These are phyloP conservation scores for Pterula multifida DNA, from an alignment of 1,284 basidiomycete genomes.

Conservation along the genomic window DNA sequence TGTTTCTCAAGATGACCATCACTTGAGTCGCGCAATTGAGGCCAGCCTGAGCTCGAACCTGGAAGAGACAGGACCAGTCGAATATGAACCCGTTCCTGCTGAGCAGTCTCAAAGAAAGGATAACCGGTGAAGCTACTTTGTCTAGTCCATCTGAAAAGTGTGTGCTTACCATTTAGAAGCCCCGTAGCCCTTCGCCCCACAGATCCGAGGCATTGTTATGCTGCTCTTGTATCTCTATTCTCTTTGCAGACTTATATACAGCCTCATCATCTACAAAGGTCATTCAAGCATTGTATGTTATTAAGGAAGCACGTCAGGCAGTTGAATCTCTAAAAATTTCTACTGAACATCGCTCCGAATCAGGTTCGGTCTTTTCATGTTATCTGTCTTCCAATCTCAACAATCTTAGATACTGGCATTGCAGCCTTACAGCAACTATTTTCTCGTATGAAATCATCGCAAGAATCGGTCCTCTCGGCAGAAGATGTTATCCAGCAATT, in stretches of 20 bases:
- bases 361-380: conserved; percentile 15
- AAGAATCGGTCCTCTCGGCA: conserved; percentile 25
- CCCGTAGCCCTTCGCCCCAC: conserved; percentile 55
- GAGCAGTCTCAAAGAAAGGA: conserved; percentile 34
- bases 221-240: conserved; percentile 29
- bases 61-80: conserved; percentile 12
- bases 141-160: conserved; percentile 2
- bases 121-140: conserved; percentile 32
- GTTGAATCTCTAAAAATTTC: conserved; percentile 35
- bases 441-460: conserved; percentile 8
- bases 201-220: conserved; percentile 36
- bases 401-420: conserved; percentile 19
- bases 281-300: conserved; percentile 49
- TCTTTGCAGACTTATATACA: conserved; percentile 1
- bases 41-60: conserved; percentile 33
- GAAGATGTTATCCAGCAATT: conserved; percentile 22
- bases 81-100: conserved; percentile 15
- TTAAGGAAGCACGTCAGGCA: conserved; percentile 51
- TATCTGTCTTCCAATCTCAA: conserved; percentile 22
- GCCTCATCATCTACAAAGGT: conserved; percentile 19
- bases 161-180: conserved; percentile 20
- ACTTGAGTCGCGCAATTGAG: conserved; percentile 52
- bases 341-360: conserved; percentile 10
- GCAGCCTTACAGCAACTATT: neutral
- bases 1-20: conserved; percentile 38